These are phyloP conservation scores for Austroboletus festivus DNA, from an alignment of 768 basidiomycete genomes.

Conservation along the genomic window DNA sequence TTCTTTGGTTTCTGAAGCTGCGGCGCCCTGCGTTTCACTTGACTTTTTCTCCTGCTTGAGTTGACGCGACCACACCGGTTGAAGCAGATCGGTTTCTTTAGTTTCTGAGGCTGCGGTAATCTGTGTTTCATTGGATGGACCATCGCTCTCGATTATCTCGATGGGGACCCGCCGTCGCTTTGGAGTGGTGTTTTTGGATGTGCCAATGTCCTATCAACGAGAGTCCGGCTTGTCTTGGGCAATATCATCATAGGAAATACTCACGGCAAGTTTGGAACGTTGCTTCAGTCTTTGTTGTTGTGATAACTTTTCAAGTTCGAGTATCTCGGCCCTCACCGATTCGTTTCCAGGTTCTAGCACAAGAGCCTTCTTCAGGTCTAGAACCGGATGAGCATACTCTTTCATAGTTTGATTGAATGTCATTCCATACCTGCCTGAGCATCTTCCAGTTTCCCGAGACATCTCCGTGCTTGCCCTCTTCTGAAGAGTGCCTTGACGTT, in stretches of 20 bases:
- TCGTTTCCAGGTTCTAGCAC: slow-evolving; percentile 63
- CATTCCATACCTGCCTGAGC: slow-evolving; percentile 53
- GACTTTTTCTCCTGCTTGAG: slow-evolving; percentile 20
- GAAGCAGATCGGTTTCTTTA: slow-evolving; percentile 30
- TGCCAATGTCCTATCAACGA: slow-evolving; percentile 9
- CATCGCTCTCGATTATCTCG: slow-evolving; percentile 46
- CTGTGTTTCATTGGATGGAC: background rate
- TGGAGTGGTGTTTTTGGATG: slow-evolving; percentile 14
- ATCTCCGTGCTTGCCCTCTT: slow-evolving; percentile 68
- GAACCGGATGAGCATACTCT: slow-evolving; percentile 6
- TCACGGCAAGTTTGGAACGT: slow-evolving; percentile 32
- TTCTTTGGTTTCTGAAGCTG: slow-evolving; percentile 7
- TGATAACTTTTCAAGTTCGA: slow-evolving; percentile 43
- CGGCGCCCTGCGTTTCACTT: background rate
- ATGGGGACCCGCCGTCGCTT: slow-evolving; percentile 64
- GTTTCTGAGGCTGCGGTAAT: background rate
- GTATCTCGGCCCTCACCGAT: slow-evolving; percentile 60
- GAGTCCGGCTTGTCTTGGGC: background rate
- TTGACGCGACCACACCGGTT: slow-evolving; percentile 40
- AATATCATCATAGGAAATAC: background rate
- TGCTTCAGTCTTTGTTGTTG: slow-evolving; percentile 31
- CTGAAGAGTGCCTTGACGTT: slow-evolving; percentile 83
- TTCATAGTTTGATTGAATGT: background rate
- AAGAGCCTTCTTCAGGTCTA: slow-evolving; percentile 63
- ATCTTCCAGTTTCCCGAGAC: slow-evolving; percentile 49